phyloP scores from a whole-genome alignment of 805 yeast genomes.

The Wickerhamiella kazuoi region DNA sequence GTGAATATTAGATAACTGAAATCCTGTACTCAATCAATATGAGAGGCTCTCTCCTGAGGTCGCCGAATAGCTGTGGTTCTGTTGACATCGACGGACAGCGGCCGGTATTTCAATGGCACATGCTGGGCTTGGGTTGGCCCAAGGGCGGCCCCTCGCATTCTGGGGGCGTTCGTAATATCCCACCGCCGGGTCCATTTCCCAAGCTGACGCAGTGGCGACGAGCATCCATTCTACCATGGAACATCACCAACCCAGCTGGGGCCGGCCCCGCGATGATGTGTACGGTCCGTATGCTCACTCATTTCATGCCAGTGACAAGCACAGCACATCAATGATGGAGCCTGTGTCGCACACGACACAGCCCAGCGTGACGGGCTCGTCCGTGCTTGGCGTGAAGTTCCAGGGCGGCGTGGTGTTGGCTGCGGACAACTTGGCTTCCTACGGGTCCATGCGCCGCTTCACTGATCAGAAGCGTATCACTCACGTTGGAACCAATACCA shows the following conservation, averaged over 20 bases:
- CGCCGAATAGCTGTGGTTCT: too few species aligned
- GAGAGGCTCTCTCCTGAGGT: too few species aligned
- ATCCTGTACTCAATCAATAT: too few species aligned
- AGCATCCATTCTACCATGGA: constrained; percentile 66
- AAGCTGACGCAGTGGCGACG: too few species aligned
- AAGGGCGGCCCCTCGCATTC: too few species aligned
- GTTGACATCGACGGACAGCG: too few species aligned
- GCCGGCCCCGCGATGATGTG: constrained; percentile 68
- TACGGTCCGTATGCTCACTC: constrained; percentile 55
- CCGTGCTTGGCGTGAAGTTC: constrained; percentile 82
- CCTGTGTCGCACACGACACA: constrained; percentile 80
- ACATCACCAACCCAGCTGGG: constrained; percentile 92
- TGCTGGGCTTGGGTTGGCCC: too few species aligned
- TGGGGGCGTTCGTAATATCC: too few species aligned
- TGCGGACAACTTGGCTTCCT: constrained; percentile 81
- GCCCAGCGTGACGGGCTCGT: constrained; percentile 93
- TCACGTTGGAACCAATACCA: constrained; percentile 67
- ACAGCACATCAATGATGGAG: constrained; percentile 19
- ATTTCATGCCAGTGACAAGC: constrained; percentile 41
- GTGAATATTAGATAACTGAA: too few species aligned
- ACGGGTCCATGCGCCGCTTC: constrained; percentile 83
- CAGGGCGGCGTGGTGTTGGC: constrained; percentile 84
- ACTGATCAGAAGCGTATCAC: constrained; percentile 70
- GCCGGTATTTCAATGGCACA: too few species aligned
- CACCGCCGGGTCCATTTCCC: too few species aligned